Evolutionary conservation across 2,329 filamentous ascomycete species (phyloP), one percentile per base, ranked within the genome.

Genomic region (Fusarium sambucinum): DNA sequence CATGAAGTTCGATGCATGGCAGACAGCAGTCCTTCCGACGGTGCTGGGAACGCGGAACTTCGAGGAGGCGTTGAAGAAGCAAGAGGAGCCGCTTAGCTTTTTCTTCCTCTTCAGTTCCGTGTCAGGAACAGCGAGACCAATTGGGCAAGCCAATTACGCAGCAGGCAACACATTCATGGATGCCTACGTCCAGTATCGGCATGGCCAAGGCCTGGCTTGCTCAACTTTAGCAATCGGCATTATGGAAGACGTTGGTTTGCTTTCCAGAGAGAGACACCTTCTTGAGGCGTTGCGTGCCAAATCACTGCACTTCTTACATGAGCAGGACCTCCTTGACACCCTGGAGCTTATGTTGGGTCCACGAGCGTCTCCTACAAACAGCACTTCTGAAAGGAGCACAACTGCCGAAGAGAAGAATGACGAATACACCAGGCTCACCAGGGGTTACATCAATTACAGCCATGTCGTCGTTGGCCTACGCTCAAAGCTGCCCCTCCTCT

Each of bases 121-220:
- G 9, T 74, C 74, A 1, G 77, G 75, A 16, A 67, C 79, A 16
- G 62, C 79, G 5, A 81, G 78, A 10, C 74, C 77, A 21, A 63
- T 72, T 2, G 77, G 74, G 0, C 82, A 83, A 60, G 75, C 76
- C 48, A 83, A 81, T 68, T 85, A 85, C 63, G 72, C 77, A 6
- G 77, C 79, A 1, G 80, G 76, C 17, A 83, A 82, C 64, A 75
- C 77, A 12, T 84, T 79, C 70, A 69, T 82, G 33, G 78, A 83
- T 35, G 71, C 77, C 6, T 77, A 84, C 27, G 77, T 75, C 5
- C 76, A 77, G 17, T 80, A 79, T 52, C 77, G 82, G 13, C 64
- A 73, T 6, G 55, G 56, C 1, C 67, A 68, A 3, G 80, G 79
- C 5, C 73, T 83, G 8, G 45, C 45, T 56, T 56, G 45, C 45